Percentiles rank a stretch among this genome's conserved stretches.
phyloP scores from a whole-genome alignment of 75 land plant genomes.

The Ceratopteris richardii region DNA sequence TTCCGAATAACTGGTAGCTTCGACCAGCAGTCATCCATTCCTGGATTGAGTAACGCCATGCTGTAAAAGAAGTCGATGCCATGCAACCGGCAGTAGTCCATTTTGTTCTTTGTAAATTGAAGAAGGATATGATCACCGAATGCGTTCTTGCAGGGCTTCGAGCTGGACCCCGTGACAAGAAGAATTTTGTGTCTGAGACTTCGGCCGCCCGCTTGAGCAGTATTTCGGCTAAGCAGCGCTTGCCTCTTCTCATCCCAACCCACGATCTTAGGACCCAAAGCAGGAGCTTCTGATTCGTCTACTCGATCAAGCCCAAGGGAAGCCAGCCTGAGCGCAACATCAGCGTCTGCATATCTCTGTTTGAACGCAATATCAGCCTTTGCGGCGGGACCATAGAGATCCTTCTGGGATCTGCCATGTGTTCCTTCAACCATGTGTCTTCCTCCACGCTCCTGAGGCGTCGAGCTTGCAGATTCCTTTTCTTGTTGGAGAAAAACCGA shows the following conservation, averaged over 20 bases:
- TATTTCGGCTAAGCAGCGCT: constrained; percentile 21
- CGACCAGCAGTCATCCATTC: constrained; percentile 78
- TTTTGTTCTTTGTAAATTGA: constrained; percentile 74
- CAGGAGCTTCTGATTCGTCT: too few species aligned
- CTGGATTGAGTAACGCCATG: constrained; percentile 69
- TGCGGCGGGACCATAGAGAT: too few species aligned
- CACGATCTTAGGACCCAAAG: too few species aligned
- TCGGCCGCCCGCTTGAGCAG: constrained; percentile 34
- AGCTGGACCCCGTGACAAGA: constrained; percentile 75
- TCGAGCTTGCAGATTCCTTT: too few species aligned
- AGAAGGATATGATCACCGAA: constrained; percentile 72
- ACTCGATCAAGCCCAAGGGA: too few species aligned
- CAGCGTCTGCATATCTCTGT: too few species aligned
- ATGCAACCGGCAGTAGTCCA: constrained; percentile 75
- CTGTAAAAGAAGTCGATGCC: constrained; percentile 69
- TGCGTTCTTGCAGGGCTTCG: constrained; percentile 68
- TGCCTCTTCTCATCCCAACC: constrained; percentile 59
- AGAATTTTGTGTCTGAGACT: constrained; percentile 54
- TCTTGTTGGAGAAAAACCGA: too few species aligned
- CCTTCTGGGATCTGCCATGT: too few species aligned
- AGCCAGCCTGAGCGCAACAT: too few species aligned
- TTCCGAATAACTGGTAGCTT: constrained; percentile 70
- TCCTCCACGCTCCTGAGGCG: too few species aligned
- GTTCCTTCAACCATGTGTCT: too few species aligned
- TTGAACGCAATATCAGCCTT: too few species aligned